Base-by-base conservation (phyloP, 176 grass and related monocot species). In the Hsuehochloa calcarea region DNA sequence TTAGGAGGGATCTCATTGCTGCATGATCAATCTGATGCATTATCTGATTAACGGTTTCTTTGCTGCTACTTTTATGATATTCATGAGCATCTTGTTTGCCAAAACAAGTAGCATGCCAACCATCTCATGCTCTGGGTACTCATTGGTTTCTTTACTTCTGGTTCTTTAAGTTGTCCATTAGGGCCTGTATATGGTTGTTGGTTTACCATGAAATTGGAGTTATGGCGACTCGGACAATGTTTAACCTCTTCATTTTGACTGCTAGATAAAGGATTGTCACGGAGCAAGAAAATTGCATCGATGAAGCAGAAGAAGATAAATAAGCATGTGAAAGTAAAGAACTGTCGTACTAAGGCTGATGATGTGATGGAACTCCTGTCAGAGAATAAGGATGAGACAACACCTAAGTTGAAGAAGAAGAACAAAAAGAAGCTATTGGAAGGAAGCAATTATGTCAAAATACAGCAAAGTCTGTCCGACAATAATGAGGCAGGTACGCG, bases 291-390 rank as follows among this genome's bases (percentile, higher is more conserved):
- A 61, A 85, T 65, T 61, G 14, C 3, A 80, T 75, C 65, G 63
- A n/a, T 86, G 70, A 86, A 84, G 44, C 81, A 69, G 27, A 75
- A 75, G 71, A 89, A 89, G 80, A 92, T 83, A 82, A 89, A 38
- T 75, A 91, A 92, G 72, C 85, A 80, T 40, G 66, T 56, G 16
- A 83, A 90, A 90, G 67, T 89, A 52, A 85, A 70, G 44, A 69
- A n/a, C 26, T 19, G 67, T 44, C 35, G 43, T 69, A 14, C 54
- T 46, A 62, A 43, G 77, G 67, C 44, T 40, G 68, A 88, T 67
- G 17, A 63, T 85, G 66, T 69, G 82, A 40, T 84, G 38, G 73
- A 75, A 87, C 38, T 82, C 45, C 71, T 70, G 16, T 71, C 72
- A 50, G 68, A 66, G 9, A 80, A 49, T 58, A 81, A 83, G 83